Conservation (phyloP, 2,329 filamentous ascomycete species). For the Sporothrix humicola region DNA sequence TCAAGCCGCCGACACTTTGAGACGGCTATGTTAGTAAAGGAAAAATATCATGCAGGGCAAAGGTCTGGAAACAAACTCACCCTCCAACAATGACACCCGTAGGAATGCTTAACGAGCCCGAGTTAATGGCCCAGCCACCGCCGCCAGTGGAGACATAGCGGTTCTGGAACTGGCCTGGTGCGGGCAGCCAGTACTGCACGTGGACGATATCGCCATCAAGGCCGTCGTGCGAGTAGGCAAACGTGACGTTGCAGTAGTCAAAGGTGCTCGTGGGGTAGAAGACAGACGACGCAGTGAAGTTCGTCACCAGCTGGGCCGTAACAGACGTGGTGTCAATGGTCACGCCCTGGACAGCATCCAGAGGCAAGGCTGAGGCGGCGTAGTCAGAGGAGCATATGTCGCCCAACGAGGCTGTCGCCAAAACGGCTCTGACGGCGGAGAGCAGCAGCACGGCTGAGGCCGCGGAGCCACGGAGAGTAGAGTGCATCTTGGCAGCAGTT, state of each 20-base stretch:
- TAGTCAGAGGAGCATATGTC: slow-evolving; percentile 2
- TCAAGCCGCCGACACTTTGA: slow-evolving; percentile 44
- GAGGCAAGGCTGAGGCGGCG: background rate
- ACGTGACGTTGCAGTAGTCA: slow-evolving; percentile 52
- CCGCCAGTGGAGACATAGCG: slow-evolving; percentile 54
- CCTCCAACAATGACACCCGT: slow-evolving; percentile 37
- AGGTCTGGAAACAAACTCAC: background rate
- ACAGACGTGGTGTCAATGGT: slow-evolving; percentile 17
- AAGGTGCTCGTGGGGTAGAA: slow-evolving; percentile 21
- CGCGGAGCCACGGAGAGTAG: background rate
- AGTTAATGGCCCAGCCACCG: slow-evolving; percentile 48
- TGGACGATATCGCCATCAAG: slow-evolving; percentile 43
- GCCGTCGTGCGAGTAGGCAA: slow-evolving; percentile 46
- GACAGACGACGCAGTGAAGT: slow-evolving; percentile 15
- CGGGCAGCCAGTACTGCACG: slow-evolving; percentile 47
- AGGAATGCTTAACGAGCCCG: slow-evolving; percentile 39
- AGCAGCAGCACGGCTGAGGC: slow-evolving; percentile 5
- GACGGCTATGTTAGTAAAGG: background rate
- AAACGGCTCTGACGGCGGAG: background rate
- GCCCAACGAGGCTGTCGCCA: slow-evolving; percentile 39
- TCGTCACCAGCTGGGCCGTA: slow-evolving; percentile 13
- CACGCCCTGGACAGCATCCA: slow-evolving; percentile 10
- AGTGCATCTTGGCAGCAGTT: background rate
- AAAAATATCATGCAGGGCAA: background rate
- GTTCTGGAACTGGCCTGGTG: slow-evolving; percentile 49